phyloP scores from a whole-genome alignment of 805 yeast species.

The Yamadazyma paraphyllophila region DNA sequence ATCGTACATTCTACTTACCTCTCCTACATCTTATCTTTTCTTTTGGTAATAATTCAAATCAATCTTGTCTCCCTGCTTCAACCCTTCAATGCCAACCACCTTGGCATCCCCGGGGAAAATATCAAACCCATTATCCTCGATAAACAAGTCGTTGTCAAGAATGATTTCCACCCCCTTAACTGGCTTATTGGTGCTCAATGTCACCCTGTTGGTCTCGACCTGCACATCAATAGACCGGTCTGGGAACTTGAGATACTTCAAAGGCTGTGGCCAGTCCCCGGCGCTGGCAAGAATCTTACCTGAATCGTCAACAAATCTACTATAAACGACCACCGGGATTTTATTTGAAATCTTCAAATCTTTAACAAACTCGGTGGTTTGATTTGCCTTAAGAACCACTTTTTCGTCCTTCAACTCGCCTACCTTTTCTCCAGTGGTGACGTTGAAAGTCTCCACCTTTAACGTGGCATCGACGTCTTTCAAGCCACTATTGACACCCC shows the following conservation, averaged over 20 bases:
- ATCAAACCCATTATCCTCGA: conserved; percentile 49
- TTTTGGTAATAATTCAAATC: conserved; percentile 20
- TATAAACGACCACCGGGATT: conserved; percentile 17
- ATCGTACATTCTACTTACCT: too few species aligned
- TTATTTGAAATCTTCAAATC: conserved; percentile 16
- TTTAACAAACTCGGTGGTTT: conserved; percentile 27
- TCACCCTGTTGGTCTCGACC: conserved; percentile 23
- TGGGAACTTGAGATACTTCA: conserved; percentile 38
- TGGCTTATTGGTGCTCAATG: conserved; percentile 34
- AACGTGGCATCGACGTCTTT: conserved; percentile 20
- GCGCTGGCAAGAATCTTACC: conserved; percentile 27
- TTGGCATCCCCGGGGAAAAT: conserved; percentile 37
- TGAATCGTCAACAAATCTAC: conserved; percentile 12
- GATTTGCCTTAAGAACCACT: conserved; percentile 23
- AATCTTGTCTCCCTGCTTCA: conserved; percentile 17
- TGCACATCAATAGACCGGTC: conserved; percentile 19
- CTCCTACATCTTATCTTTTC: too few species aligned
- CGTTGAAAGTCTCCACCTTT: conserved; percentile 27
- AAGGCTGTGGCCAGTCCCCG: conserved; percentile 52
- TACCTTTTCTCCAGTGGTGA: conserved; percentile 28
- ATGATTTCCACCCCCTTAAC: conserved; percentile 42
- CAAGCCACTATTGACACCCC: conserved; percentile 40
- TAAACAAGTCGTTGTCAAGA: conserved; percentile 22
- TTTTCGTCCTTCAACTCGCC: conserved; percentile 8
- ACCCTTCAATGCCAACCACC: conserved; percentile 15